Conservation (phyloP, 2,329 filamentous ascomycete species). For the Colletotrichum musae region DNA sequence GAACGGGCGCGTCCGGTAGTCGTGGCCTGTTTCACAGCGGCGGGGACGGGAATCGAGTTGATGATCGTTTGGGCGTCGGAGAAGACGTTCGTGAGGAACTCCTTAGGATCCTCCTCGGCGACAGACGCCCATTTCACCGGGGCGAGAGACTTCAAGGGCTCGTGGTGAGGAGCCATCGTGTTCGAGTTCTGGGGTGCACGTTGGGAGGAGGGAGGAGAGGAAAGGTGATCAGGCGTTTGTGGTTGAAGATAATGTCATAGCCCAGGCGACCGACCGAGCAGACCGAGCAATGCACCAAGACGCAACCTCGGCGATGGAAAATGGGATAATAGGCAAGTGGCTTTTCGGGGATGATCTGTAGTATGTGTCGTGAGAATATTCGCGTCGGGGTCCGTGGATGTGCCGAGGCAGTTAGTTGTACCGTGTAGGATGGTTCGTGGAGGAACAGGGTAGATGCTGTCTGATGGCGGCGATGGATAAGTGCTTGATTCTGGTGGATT, state of each 20-base stretch:
- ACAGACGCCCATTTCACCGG: slow-evolving; percentile 68
- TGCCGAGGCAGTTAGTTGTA: slow-evolving; percentile 1
- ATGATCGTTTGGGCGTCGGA: slow-evolving; percentile 77
- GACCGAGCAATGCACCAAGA: slow-evolving; percentile 1
- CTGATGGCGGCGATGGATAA: slow-evolving; percentile 6
- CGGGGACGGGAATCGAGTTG: slow-evolving; percentile 77
- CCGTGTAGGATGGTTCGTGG: slow-evolving; percentile 10
- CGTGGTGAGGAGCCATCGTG: slow-evolving; percentile 70
- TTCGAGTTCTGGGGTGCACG: neutral
- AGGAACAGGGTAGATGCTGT: slow-evolving; percentile 35
- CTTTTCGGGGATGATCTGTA: neutral
- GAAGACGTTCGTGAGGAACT: slow-evolving; percentile 73
- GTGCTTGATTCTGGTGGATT: slow-evolving; percentile 17
- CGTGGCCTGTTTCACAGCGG: slow-evolving; percentile 53
- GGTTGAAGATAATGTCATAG: slow-evolving; percentile 32
- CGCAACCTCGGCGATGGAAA: neutral
- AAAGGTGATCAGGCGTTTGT: slow-evolving; percentile 5
- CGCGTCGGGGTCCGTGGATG: slow-evolving; percentile 16
- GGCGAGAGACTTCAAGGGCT: slow-evolving; percentile 70
- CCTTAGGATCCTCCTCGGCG: slow-evolving; percentile 62
- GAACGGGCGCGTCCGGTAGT: slow-evolving; percentile 66
- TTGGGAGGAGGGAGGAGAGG: neutral
- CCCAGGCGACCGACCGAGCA: slow-evolving; percentile 18
- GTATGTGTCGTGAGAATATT: neutral
- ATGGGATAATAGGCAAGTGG: neutral